Evolutionary conservation across 1,139 yeast species (phyloP), one percentile per base, ranked within the genome.

Genomic region (Pichia sp.): DNA sequence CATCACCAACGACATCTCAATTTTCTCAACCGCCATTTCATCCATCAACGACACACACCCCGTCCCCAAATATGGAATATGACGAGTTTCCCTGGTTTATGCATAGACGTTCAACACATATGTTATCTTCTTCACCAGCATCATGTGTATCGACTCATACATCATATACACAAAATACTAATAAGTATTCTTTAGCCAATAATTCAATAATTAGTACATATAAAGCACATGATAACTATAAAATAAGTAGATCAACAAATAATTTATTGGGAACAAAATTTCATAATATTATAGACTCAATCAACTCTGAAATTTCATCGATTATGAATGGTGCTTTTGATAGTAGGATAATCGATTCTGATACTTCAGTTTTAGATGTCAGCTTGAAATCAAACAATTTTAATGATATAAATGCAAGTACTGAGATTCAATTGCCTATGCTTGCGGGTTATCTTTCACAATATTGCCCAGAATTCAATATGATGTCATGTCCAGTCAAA

Each of bases 371-470:
- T 10, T 41, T 49, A 27, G 49, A 52, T 27, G 44, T 53, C 7
- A 31, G 34, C 7, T 14, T 50, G 14, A 33, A 46, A 41, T 18
- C 39, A 27, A 25, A 9, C 7, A 18, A n/a, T n/a, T 18, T n/a
- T 16, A 33, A n/a, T 18, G 27, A 34, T 3, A 31, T 42, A 10
- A 27, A 42, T 42, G 42, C 45, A 22, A 22, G n/a, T 14, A 49
- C 53, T 31, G 51, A 43, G 14, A 49, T 48, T 14, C 51, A 51
- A n/a, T 60, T 76, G 42, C 67, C 72, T 11, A 73, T 80, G 0
- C 65, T 69, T 51, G 76, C 75, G 6, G 83, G 83, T 7, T 79
- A 74, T 57, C 66, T 74, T 5, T 80, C 78, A 42, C 80, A 77
- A 55, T 79, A 71, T 58, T 65, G 81, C 49, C 79, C 83, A 0